Base-by-base conservation (phyloP, 345 rosid genomes). In the Lepidium didymum region DNA sequence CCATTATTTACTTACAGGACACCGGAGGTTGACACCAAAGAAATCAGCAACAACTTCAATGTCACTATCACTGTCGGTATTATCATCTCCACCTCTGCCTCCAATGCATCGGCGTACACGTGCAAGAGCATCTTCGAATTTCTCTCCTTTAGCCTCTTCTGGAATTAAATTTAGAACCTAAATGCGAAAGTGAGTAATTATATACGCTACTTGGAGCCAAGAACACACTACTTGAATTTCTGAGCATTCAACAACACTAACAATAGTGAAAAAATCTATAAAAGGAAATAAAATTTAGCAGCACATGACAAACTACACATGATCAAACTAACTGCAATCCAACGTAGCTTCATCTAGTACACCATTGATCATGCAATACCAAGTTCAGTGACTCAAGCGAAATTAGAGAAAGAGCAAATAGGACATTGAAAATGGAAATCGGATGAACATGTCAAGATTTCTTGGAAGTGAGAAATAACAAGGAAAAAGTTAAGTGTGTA, bases 11-110 rank as follows among this genome's bases (percentile, higher is more conserved):
- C 98, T 84, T 81, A 94, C 99, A 68, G 97, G 99, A 81, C 99
- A 94, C 15, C 99, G 96, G 8, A 94, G 90, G 77, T 82, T 89
- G 80, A 91, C 86, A 69, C 72, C 64, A 61, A 94, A 72, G 68
- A 81, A 82, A 59, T 94, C 99, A 35, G 97, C 97, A 76, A 94
- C 97, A 72, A 94, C 97, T 87, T 94, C 97, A 69, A 91, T 68
- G 65, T 94, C 99, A 79, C 99, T 94, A 74, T 91, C 99, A 68
- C 99, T 89, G 50, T 87, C 97, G 14, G 87, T 96, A 82, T 84
- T 78, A 60, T 91, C 96, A 9, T 87, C 75, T 59, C 85, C 83
- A 72, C 78, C 78, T 64, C 94, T 94, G 79, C 98, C 97, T 64
- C 97, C 96, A 77, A 89, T 76, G 58, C 99, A 91, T 54, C 99